A percentile compares a stretch with the other conserved stretches of the same genome.
Evolutionary conservation across 257 asterid species (phyloP).

Genomic region (Perilla frutescens): DNA sequence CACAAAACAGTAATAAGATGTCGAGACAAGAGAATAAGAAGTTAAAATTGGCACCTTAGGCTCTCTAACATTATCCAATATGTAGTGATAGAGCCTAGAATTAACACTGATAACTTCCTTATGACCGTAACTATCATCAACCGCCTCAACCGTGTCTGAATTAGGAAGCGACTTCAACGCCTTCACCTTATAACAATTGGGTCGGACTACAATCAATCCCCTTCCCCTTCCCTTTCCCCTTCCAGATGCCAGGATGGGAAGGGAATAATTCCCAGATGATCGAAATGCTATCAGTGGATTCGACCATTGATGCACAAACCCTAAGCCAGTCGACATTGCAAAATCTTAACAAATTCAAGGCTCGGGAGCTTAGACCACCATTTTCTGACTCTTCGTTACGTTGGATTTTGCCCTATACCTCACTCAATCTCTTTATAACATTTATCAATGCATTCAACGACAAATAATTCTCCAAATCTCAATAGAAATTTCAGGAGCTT

Average conservation of each 20-base stretch:
- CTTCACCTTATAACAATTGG: conserved; percentile 24
- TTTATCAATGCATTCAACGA: conserved; percentile 11
- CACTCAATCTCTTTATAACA: background rate
- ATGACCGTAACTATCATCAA: conserved; percentile 62
- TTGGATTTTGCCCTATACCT: background rate
- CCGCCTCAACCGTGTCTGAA: conserved; percentile 49
- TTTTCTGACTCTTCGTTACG: conserved; percentile 2
- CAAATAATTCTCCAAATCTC: background rate
- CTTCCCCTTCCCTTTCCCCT: conserved; percentile 12
- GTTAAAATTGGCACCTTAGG: conserved; percentile 54
- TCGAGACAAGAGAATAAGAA: conserved; percentile 16
- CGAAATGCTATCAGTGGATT: conserved; percentile 33
- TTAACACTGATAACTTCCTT: conserved; percentile 84
- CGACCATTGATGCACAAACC: conserved; percentile 37
- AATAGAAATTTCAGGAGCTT: no score
- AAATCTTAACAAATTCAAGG: conserved; percentile 38
- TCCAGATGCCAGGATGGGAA: conserved; percentile 31
- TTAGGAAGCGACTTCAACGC: conserved; percentile 49
- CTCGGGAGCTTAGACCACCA: conserved; percentile 34
- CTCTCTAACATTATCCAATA: conserved; percentile 84
- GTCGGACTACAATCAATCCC: conserved; percentile 18
- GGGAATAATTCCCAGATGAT: conserved; percentile 13
- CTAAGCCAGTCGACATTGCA: conserved; percentile 40
- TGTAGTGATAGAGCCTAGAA: conserved; percentile 72
- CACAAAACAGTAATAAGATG: background rate